Base-by-base conservation (phyloP, 2,329 filamentous ascomycete genomes). In the Aspergillus felis region DNA sequence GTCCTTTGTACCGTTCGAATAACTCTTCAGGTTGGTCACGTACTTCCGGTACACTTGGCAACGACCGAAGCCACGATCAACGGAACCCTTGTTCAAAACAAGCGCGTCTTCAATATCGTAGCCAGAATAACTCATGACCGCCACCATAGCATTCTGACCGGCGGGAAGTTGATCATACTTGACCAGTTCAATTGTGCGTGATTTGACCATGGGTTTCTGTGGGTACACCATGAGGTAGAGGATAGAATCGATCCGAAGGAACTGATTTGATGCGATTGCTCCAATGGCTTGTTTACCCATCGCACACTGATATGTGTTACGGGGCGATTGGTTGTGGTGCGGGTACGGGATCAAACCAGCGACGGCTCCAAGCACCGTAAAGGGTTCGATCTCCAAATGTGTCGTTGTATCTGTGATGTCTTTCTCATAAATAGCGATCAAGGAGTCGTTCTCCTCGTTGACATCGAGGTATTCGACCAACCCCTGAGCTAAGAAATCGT, bases 211-310 rank as follows among this genome's bases (percentile, higher is more conserved):
- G 1, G 94, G 94, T 66, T 96, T 87, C 71, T 99, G 95, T 6
- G 94, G 94, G 70, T 99, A 99, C 3, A 99, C 94, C 79, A 99
- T 90, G 1, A 96, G 90, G 72, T 97, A 97, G 6, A 99, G 84
- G 17, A 99, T 82, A 0, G 93, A 97, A 70, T 99, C 94, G 73
- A 99, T 97, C 56, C 94, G 88, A 68, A 93, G 90, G 78, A 97
- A 96, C 74, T 99, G 94, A 71, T 99, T 99, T 71, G 96, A 96
- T 17, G 93, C 94, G 71, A 99, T 97, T 35, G 93, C 92, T 35
- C 94, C 94, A 72, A 99, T 97, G 42, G 94, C 94, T 89, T 99
- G 94, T 79, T 99, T 99, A 84, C 94, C 94, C 94, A 99, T 99
- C 77, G 94, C 94, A 78, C 93, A 97, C 81, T 97, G 93, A 71